Base-by-base conservation (phyloP, 768 basidiomycete genomes). In the Leccinum variicolor region DNA sequence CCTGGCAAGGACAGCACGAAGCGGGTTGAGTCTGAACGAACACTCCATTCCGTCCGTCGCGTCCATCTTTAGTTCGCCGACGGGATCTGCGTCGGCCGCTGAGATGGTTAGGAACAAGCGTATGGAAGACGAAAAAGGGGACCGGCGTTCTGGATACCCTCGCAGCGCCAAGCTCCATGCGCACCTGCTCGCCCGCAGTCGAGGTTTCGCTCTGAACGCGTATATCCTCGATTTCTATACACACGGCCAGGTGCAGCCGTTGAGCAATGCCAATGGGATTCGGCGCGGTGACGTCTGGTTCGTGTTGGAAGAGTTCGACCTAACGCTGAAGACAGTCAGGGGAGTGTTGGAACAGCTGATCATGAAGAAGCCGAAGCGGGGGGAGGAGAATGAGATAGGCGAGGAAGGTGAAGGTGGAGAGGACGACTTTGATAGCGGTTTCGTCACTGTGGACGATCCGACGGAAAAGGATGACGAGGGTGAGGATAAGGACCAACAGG, bases 201-300 rank as follows among this genome's bases (percentile, higher is more conserved):
- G n/a, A 15, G 9, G 36, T 6, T 70, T 71, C 46, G 72, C 71
- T 9, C 74, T 87, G 47, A 89, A 89, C 58, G 87, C 84, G 0
- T 87, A 87, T 63, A 67, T 89, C 15, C 72, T 81, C 47, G 89
- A 90, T 64, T 90, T 88, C 70, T 88, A 81, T 65, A 78, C 67
- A 1, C 89, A 90, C 56, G 89, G 87, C 0, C 84, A 85, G 64
- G 71, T 74, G 7, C 64, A 69, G 2, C 73, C 82, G 2, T 67
- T 88, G 33, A 74, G 73, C 11, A 60, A 60, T 0, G 83, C 84
- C 5, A 87, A 88, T 52, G 82, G 77, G 2, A 84, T 87, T 45
- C 72, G 85, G n/a, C 66, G 71, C 5, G 84, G 84, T 9, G 85
- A 87, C 25, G 59, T 87, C n/a, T 87, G 86, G 85, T 87, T 80